A percentile compares a stretch with the other conserved stretches of the same genome.
These are phyloP conservation scores for Arthrobotrys musiformis DNA, from an alignment of 2,329 filamentous ascomycete genomes.

Conservation along the genomic window DNA sequence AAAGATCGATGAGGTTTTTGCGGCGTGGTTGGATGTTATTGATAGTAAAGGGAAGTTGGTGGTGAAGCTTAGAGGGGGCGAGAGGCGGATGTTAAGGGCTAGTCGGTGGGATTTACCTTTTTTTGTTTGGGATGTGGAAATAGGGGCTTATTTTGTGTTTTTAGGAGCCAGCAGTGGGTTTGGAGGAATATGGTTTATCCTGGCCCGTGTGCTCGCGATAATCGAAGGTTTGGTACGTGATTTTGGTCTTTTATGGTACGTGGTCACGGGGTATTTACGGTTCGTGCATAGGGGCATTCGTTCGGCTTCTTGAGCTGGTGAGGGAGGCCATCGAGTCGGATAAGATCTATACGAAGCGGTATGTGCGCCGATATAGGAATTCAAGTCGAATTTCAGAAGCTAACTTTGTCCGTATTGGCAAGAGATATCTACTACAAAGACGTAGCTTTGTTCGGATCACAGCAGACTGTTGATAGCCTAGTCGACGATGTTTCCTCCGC, in stretches of 20 bases:
- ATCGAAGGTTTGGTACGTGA: constrained; percentile 28
- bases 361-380: not conserved
- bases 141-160: not conserved
- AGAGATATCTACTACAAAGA: constrained; percentile 86
- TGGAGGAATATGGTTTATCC: constrained; percentile 49
- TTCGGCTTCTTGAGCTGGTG: constrained; percentile 32
- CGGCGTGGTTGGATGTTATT: constrained; percentile 33
- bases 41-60: constrained; percentile 23
- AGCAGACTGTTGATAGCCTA: constrained; percentile 75
- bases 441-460: constrained; percentile 75
- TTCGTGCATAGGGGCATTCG: constrained; percentile 27
- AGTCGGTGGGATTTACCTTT: constrained; percentile 11
- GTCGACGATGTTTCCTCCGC: constrained; percentile 80
- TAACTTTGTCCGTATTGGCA: not conserved
- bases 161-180: constrained; percentile 17
- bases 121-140: not conserved
- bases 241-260: not conserved
- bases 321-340: constrained; percentile 40
- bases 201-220: constrained; percentile 18
- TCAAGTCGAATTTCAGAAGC: not conserved
- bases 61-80: constrained; percentile 25
- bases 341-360: constrained; percentile 49
- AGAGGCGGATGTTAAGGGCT: constrained; percentile 5
- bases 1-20: constrained; percentile 50
- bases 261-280: not conserved